Evolutionary conservation across 495 filamentous ascomycete species (phyloP).

Genomic region (Cercophora samala): DNA sequence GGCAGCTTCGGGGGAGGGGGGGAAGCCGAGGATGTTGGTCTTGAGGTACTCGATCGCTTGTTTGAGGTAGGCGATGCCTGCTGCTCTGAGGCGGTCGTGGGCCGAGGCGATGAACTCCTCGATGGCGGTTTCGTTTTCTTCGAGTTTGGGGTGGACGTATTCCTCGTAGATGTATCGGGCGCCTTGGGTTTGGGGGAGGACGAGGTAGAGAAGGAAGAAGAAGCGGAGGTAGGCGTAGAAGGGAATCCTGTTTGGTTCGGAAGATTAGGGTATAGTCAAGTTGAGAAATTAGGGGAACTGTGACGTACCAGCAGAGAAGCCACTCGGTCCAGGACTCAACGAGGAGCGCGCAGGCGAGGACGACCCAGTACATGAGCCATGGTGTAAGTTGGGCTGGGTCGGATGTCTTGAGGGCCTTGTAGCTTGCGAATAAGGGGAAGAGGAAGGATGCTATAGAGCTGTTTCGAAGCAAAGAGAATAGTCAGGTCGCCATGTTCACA

Average conservation of each 20-base stretch:
- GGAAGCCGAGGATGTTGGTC: slow-evolving; percentile 68
- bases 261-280: not conserved
- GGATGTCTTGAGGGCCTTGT: slow-evolving; percentile 92
- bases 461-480: slow-evolving; percentile 17
- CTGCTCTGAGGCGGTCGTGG: slow-evolving; percentile 74
- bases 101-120: slow-evolving; percentile 80
- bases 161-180: slow-evolving; percentile 78
- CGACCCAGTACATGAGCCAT: slow-evolving; percentile 99
- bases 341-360: slow-evolving; percentile 74
- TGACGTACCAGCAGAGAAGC: slow-evolving; percentile 70
- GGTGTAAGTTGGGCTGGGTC: slow-evolving; percentile 88
- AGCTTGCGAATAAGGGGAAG: slow-evolving; percentile 95
- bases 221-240: slow-evolving; percentile 94
- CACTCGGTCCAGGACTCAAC: slow-evolving; percentile 85
- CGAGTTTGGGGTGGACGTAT: slow-evolving; percentile 84
- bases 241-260: slow-evolving; percentile 59
- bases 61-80: slow-evolving; percentile 79
- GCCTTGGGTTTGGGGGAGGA: slow-evolving; percentile 94
- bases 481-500: not conserved
- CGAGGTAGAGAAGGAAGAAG: slow-evolving; percentile 85
- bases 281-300: not conserved
- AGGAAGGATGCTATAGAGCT: slow-evolving; percentile 86
- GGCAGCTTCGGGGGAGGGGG: slow-evolving; percentile 49
- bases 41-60: slow-evolving; percentile 70
- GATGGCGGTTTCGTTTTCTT: slow-evolving; percentile 82